phyloP scores from a whole-genome alignment of 2,329 filamentous ascomycete species.

The Neopestalotiopsis rosae region DNA sequence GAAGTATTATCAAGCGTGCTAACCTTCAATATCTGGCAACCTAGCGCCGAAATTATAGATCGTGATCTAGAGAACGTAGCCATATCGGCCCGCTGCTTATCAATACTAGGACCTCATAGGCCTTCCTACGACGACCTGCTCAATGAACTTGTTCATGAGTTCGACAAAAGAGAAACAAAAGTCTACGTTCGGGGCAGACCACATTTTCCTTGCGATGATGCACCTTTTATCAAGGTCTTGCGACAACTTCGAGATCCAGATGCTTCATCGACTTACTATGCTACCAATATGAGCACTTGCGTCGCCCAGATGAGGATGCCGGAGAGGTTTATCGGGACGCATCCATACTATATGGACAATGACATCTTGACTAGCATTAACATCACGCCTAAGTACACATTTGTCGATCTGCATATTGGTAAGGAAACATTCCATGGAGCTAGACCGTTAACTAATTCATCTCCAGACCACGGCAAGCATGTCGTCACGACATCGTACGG shows the following conservation, averaged over 20 bases:
- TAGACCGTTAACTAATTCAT: neutral
- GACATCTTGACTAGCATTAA: neutral
- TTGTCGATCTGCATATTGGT: neutral
- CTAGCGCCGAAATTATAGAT: too few relatives aligned
- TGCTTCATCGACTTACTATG: neutral
- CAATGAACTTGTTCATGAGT: neutral
- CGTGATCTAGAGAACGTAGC: too few relatives aligned
- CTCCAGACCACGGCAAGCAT: neutral
- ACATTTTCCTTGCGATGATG: too few relatives aligned
- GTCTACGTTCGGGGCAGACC: too few relatives aligned
- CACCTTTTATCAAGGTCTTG: too few relatives aligned
- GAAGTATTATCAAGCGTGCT: too few relatives aligned
- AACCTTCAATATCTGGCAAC: too few relatives aligned
- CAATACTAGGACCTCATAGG: too few relatives aligned
- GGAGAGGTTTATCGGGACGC: neutral
- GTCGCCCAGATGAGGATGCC: neutral
- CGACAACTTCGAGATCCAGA: neutral
- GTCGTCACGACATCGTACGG: neutral
- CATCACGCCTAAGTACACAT: neutral
- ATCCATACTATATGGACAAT: neutral
- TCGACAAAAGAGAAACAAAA: too few relatives aligned
- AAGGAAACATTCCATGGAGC: neutral
- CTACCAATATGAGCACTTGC: neutral
- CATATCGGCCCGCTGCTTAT: too few relatives aligned
- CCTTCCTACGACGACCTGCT: neutral